phyloP scores from a whole-genome alignment of 768 basidiomycete genomes.

The Auricularia sp. region DNA sequence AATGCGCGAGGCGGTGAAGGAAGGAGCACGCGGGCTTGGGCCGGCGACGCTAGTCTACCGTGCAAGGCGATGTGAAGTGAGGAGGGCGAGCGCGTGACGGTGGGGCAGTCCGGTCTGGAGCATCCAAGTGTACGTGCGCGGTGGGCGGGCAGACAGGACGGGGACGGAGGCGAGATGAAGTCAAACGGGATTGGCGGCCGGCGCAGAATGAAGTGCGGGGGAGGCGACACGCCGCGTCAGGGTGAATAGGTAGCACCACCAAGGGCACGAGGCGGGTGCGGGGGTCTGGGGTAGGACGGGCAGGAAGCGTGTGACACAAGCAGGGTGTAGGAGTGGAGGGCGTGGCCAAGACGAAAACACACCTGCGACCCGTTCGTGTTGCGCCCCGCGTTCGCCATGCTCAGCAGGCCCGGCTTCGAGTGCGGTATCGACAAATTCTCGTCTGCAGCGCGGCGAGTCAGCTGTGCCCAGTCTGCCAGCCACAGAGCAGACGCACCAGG shows the following conservation, averaged over 20 bases:
- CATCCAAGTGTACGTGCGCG: no score
- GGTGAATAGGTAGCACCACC: no score
- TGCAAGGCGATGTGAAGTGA: no score
- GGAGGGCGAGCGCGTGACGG: no score
- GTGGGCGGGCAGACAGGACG: no score
- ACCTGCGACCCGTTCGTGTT: conserved; percentile 70
- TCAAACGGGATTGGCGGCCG: no score
- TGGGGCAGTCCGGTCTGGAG: no score
- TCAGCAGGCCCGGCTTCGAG: conserved; percentile 53
- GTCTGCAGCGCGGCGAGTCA: conserved; percentile 31
- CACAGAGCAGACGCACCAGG: conserved; percentile 30
- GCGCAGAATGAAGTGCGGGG: no score
- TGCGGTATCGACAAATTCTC: conserved; percentile 80
- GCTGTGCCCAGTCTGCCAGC: no score
- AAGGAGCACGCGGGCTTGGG: not conserved
- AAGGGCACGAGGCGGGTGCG: not conserved
- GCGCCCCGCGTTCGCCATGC: conserved; percentile 71
- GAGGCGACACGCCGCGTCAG: no score
- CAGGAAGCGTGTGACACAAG: not conserved
- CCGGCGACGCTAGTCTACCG: not conserved
- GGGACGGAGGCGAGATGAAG: no score
- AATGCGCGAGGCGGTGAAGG: not conserved
- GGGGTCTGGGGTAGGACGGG: conserved; percentile 11
- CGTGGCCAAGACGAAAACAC: not conserved
- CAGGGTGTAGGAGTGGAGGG: no score